Evolutionary conservation across 73 alveolate genomes (phyloP), one percentile per base, ranked within the genome.

Genomic region (Paramecium biaurelia): DNA sequence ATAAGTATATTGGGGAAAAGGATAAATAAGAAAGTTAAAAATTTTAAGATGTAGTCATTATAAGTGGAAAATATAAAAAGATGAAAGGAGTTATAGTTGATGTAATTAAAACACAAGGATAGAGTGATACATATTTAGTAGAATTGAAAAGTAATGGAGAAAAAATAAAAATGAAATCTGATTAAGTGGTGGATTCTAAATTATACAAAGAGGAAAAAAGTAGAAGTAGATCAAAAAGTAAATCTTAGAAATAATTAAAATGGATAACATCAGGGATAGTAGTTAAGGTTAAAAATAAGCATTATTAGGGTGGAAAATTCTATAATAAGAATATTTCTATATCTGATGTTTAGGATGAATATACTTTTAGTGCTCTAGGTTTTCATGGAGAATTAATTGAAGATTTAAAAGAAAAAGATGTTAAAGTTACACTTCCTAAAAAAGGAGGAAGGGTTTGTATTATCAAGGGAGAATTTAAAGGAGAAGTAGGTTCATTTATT

Each of bases 161-260:
- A 35, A 35, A 74, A 32, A 8, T 12, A 10, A 35, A 74, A 67
- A 1, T 67, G 0, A 1, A 3, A 11, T 2, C 2, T 30, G 47
- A 24, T 18, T 18, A 53, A 23, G 4, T n/a, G 1, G 15, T 53
- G 9, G 20, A 67, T 67, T 24, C 14, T n/a, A 32, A 35, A 14
- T 74, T 32, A 74, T 15, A 4, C 28, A 74, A 34, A n/a, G 56
- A 74, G 35, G 38, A 34, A 5, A 34, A 21, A 74, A 74, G 59
- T 24, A 74, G 87, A 74, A 74, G 68, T 35, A 35, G 87, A 18
- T 53, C 68, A 53, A 53, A 53, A 74, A 6, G 67, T 74, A 74
- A 74, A 38, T 4, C 21, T 21, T 2, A 30, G n/a, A 74, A 74
- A 21, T 30, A 74, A 14, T 35, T 72, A 35, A 74, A 74, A 38